These are phyloP conservation scores for Xylariales sp. DNA, from an alignment of 2,329 filamentous ascomycete species.

Conservation along the genomic window DNA sequence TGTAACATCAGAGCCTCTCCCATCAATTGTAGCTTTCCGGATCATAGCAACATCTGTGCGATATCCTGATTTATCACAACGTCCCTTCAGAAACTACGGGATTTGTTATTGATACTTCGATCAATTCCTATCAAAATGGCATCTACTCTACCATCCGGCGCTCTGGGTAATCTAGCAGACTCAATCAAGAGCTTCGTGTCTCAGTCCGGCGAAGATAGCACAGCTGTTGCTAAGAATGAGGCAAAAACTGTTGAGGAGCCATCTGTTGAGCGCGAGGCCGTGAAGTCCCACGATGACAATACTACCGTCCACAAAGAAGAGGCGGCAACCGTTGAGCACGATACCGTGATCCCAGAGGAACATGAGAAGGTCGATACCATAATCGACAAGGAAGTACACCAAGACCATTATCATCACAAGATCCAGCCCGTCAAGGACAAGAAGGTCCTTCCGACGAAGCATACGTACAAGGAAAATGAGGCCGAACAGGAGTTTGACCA, in stretches of 20 bases:
- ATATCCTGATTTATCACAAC: no score
- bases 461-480: slow-evolving; percentile 1
- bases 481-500: slow-evolving; percentile 1
- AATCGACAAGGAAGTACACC: slow-evolving; percentile 6
- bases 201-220: no score
- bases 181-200: background rate
- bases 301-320: slow-evolving; percentile 2
- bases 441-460: slow-evolving; percentile 3
- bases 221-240: background rate
- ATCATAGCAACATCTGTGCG: no score
- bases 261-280: background rate
- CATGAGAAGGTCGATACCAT: slow-evolving; percentile 4
- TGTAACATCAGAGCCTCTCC: no score
- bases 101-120: no score
- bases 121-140: background rate
- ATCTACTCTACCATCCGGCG: background rate
- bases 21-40: no score
- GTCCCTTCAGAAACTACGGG: no score
- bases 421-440: slow-evolving; percentile 5
- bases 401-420: slow-evolving; percentile 3
- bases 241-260: background rate
- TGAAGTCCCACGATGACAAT: background rate
- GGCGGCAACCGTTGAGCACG: slow-evolving; percentile 3
- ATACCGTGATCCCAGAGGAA: slow-evolving; percentile 2
- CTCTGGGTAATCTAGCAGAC: background rate